These are phyloP conservation scores for Flueggea neowawraea DNA, from an alignment of 441 rosid species.

Conservation along the genomic window DNA sequence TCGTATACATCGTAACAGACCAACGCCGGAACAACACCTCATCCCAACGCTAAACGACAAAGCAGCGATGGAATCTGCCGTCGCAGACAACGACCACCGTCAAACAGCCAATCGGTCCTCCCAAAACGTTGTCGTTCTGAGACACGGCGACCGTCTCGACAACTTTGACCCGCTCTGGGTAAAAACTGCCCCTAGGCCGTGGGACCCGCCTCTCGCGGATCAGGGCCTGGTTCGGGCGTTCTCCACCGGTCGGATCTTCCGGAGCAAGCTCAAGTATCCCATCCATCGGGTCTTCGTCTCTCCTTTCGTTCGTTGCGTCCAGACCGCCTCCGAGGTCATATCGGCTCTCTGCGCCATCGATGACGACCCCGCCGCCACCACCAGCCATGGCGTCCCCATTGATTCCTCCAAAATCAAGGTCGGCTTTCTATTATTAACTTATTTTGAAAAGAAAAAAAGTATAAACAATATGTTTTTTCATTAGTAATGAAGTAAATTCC, in stretches of 20 bases:
- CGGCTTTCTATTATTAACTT: not conserved
- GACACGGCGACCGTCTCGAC: constrained; percentile 91
- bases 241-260: constrained; percentile 44
- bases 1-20: no score
- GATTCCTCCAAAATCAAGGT: constrained; percentile 72
- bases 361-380: constrained; percentile 25
- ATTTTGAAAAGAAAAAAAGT: not conserved
- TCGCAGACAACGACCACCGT: no score
- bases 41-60: no score
- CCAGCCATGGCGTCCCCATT: constrained; percentile 31
- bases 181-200: constrained; percentile 54
- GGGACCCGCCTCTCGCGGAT: constrained; percentile 76
- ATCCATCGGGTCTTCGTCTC: constrained; percentile 87
- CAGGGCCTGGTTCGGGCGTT: constrained; percentile 56
- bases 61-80: no score
- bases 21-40: no score
- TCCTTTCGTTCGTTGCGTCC: constrained; percentile 85
- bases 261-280: constrained; percentile 40
- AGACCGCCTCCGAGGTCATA: constrained; percentile 69
- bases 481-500: not conserved
- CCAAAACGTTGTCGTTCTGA: constrained; percentile 77
- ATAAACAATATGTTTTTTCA: not conserved
- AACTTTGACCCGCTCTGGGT: constrained; percentile 60
- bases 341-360: constrained; percentile 55
- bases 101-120: no score